Evolutionary conservation across 345 rosid species (phyloP).

Genomic region (Boechera divaricarpa): DNA sequence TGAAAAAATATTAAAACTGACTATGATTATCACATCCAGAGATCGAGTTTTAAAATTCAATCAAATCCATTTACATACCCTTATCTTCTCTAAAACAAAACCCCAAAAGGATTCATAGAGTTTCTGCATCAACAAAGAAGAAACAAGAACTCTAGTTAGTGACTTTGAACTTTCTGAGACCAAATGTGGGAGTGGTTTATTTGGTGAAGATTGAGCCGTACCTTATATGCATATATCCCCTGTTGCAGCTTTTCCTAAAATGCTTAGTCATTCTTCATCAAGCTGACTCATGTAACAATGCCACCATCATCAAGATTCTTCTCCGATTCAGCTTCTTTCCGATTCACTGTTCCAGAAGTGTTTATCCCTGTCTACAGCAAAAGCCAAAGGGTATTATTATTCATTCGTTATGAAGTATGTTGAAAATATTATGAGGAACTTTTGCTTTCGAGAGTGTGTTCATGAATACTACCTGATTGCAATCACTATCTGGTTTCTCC

Average conservation of each 20-base stretch:
- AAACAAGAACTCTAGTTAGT: slow-evolving; percentile 28
- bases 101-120: slow-evolving; percentile 17
- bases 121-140: slow-evolving; percentile 35
- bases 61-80: slow-evolving; percentile 42
- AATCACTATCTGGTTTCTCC: slow-evolving; percentile 20
- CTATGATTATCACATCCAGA: slow-evolving; percentile 1
- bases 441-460: background rate
- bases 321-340: slow-evolving; percentile 21
- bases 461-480: slow-evolving; percentile 34
- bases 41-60: slow-evolving; percentile 24
- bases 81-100: slow-evolving; percentile 10
- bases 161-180: background rate
- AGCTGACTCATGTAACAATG: slow-evolving; percentile 32
- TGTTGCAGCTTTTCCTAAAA: slow-evolving; percentile 20
- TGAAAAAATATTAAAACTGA: too few relatives aligned
- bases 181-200: background rate
- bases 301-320: slow-evolving; percentile 26
- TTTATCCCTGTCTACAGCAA: slow-evolving; percentile 10
- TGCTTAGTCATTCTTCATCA: slow-evolving; percentile 22
- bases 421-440: background rate
- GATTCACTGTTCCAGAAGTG: slow-evolving; percentile 16
- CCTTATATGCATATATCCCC: slow-evolving; percentile 35
- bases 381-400: background rate
- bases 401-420: background rate
- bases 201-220: slow-evolving; percentile 12